Percentiles rank a stretch among this genome's conserved stretches.
Evolutionary conservation across 805 yeast species (phyloP).

Genomic region (Wickerhamomyces queroliae): DNA sequence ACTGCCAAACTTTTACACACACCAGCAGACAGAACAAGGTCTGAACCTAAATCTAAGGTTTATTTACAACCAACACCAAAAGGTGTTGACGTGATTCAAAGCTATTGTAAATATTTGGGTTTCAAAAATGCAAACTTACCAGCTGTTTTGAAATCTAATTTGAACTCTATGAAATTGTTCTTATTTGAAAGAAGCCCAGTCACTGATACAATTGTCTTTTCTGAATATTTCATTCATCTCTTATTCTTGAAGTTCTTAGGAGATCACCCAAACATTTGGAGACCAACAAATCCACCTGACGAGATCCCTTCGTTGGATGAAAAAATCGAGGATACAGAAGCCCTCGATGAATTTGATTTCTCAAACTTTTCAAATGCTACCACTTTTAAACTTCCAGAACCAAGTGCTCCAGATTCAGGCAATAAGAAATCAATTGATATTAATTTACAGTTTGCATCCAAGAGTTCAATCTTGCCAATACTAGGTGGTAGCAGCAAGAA

Average conservation of each 20-base stretch:
- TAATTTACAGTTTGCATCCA: constrained; percentile 1
- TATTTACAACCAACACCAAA: constrained; percentile 85
- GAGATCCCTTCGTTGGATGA: constrained; percentile 32
- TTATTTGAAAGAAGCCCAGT: constrained; percentile 56
- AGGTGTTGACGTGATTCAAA: constrained; percentile 67
- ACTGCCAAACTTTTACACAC: constrained; percentile 62
- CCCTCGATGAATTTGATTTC: constrained; percentile 30
- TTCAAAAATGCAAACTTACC: constrained; percentile 35
- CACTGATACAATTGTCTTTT: constrained; percentile 54
- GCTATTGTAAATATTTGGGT: constrained; percentile 55
- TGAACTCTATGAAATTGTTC: constrained; percentile 71
- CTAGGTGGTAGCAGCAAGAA: background rate
- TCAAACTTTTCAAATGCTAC: constrained; percentile 20
- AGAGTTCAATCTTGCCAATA: background rate
- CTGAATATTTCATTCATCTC: constrained; percentile 58
- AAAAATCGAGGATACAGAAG: constrained; percentile 26
- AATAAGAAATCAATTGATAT: background rate
- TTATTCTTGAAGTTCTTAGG: constrained; percentile 65
- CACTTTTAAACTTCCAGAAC: constrained; percentile 1
- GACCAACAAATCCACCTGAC: constrained; percentile 48
- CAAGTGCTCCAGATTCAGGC: background rate
- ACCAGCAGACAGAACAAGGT: constrained; percentile 68
- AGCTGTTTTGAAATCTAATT: constrained; percentile 42
- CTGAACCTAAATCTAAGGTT: constrained; percentile 34
- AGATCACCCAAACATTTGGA: constrained; percentile 62